Conservation (phyloP, 1,284 basidiomycete species). For the Naganishia sp. region DNA sequence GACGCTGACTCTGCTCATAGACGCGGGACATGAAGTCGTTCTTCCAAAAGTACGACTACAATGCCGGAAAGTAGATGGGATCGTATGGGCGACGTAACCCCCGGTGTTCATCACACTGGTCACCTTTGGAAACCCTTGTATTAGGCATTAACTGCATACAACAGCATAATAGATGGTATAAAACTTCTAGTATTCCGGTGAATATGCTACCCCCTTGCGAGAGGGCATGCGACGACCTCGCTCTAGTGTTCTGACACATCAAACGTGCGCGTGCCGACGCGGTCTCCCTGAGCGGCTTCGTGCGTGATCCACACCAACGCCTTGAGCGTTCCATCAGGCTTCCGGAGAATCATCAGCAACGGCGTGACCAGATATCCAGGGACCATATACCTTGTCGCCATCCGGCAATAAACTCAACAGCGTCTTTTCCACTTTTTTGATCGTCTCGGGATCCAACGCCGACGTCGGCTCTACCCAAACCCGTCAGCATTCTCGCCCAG, state of each 20-base stretch:
- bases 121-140: too few relatives aligned
- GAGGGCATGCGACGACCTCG: too few relatives aligned
- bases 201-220: not conserved
- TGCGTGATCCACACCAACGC: constrained; percentile 85
- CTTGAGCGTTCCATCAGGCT: constrained; percentile 55
- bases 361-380: not conserved
- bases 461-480: constrained; percentile 72
- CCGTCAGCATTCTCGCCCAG: not conserved
- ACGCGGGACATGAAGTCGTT: constrained; percentile 81
- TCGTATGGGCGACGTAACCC: not conserved
- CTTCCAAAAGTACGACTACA: constrained; percentile 72
- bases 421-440: constrained; percentile 65
- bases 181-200: not conserved
- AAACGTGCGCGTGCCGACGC: constrained; percentile 65
- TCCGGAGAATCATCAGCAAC: not conserved
- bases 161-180: not conserved
- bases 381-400: constrained; percentile 14
- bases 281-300: constrained; percentile 71
- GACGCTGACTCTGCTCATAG: constrained; percentile 37
- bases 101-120: not conserved
- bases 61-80: constrained; percentile 19
- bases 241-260: constrained; percentile 30
- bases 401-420: constrained; percentile 60
- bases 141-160: not conserved
- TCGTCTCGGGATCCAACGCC: constrained; percentile 72